Base-by-base conservation (phyloP, 371 early-diverging fungal genomes). In the Mucor lusitanicus region DNA sequence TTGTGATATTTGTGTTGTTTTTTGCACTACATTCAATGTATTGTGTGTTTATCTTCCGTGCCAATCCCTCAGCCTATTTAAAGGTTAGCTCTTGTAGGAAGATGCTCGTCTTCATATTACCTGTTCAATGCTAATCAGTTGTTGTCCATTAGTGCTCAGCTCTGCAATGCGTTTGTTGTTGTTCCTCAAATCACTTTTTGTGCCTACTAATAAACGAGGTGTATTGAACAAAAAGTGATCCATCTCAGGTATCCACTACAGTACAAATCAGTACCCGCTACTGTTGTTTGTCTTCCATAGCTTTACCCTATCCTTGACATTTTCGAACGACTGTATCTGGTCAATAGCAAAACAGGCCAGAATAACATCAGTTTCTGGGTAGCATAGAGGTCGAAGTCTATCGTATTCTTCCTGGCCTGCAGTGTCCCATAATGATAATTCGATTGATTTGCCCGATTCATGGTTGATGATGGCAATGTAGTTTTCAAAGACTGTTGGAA, bases 361-460 rank as follows among this genome's bases (percentile, higher is more conserved):
- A 50, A 84, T 72, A 13, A 85, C 75, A 61, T 85, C 74, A 17
- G 83, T 71, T 37, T 81, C 85, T 13, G 82, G 77, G 60, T 84
- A 84, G 42, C 78, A 79, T 17, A 84, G 69, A 42, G 85, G 70
- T 42, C 84, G 64, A 53, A 84, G 68, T 44, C 85, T 53, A 68
- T 84, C 84, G 62, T 77, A 84, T 67, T 79, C 85, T 75, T 87
- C 87, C 65, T 87, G 87, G 3, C 87, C 94, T 48, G 92, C 92
- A 19, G 96, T 96, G 80, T 96, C 96, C 92, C 94, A 94, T 42
- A 96, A 76, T 19, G 90, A 90, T 42, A 96, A 72, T 69, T 89
- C 89, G 61, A 92, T 87, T 32, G 87, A 87, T 65, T 90, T 90
- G 44, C 91, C 90, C 59, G 90, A 87, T 61, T 91, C 89, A 7